Evolutionary conservation across 352 stramenopile species (phyloP).

Genomic region (Phytophthora macrochlamydospora): DNA sequence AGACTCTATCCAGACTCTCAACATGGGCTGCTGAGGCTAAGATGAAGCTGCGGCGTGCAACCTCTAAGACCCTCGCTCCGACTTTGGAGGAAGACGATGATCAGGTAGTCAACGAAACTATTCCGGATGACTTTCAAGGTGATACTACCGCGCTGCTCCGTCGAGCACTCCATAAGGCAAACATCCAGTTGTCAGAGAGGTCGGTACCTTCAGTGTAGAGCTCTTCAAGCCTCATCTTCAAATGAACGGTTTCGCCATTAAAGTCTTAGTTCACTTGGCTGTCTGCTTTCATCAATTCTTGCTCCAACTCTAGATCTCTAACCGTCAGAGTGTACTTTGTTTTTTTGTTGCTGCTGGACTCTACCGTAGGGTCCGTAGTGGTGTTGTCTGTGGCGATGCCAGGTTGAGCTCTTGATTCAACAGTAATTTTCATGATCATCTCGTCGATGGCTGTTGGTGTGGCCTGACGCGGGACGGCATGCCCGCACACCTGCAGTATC

Average conservation of each 20-base stretch:
- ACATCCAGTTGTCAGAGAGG: slow-evolving; percentile 25
- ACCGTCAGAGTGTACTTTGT: slow-evolving; percentile 67
- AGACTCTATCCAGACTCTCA: slow-evolving; percentile 60
- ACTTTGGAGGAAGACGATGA: slow-evolving; percentile 20
- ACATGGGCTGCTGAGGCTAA: slow-evolving; percentile 66
- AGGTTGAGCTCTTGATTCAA: slow-evolving; percentile 17
- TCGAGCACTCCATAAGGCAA: slow-evolving; percentile 56
- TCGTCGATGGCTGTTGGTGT: slow-evolving; percentile 64
- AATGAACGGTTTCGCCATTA: background rate
- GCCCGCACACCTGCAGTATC: slow-evolving; percentile 78
- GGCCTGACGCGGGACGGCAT: slow-evolving; percentile 59
- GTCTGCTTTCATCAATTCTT: slow-evolving; percentile 71
- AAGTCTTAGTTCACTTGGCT: background rate
- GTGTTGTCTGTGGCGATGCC: slow-evolving; percentile 8
- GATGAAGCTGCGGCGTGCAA: slow-evolving; percentile 38
- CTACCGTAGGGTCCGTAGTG: slow-evolving; percentile 6
- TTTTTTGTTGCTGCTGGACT: slow-evolving; percentile 27
- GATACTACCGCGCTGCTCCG: slow-evolving; percentile 49
- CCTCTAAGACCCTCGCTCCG: background rate
- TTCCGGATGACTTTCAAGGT: slow-evolving; percentile 41
- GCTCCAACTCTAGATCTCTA: slow-evolving; percentile 81
- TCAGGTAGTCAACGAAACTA: background rate
- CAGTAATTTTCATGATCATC: slow-evolving; percentile 64
- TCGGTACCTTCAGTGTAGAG: too few relatives aligned
- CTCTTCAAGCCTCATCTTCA: too few relatives aligned